Evolutionary conservation across 106 monocot genomes (phyloP).

Genomic region (Amphibolis antarctica): DNA sequence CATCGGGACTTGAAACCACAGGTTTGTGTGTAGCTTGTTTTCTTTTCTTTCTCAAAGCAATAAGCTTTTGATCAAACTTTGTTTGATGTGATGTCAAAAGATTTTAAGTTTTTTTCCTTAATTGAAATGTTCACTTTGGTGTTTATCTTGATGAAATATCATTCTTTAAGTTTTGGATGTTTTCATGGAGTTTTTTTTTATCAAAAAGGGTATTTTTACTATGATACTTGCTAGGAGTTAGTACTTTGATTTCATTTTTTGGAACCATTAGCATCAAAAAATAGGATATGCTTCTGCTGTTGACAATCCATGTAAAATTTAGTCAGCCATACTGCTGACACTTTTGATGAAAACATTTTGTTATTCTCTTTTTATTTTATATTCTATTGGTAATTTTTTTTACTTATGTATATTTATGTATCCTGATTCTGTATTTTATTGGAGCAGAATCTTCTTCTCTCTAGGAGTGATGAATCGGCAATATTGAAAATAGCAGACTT

Average conservation of each 20-base stretch:
- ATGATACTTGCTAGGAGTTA: not conserved
- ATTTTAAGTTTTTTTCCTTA: too few relatives aligned
- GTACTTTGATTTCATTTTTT: not conserved
- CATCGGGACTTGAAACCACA: conserved; percentile 96
- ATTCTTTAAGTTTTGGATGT: not conserved
- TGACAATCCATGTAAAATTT: too few relatives aligned
- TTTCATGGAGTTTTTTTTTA: not conserved
- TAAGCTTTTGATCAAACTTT: not conserved
- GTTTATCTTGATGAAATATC: not conserved
- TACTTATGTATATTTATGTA: not conserved
- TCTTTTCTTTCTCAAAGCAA: not conserved
- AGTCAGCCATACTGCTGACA: too few relatives aligned
- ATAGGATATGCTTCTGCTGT: not conserved
- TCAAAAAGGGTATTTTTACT: not conserved
- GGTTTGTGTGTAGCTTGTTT: conserved; percentile 32
- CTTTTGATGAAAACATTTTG: not conserved
- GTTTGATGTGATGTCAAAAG: not conserved
- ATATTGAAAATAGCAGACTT: conserved; percentile 94
- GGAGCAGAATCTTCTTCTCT: conserved; percentile 80
- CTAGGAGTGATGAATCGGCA: conserved; percentile 51
- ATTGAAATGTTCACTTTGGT: too few relatives aligned
- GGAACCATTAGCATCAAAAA: not conserved
- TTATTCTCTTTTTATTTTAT: not conserved
- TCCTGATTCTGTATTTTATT: conserved; percentile 12
- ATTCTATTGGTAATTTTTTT: not conserved